Evolutionary conservation across 2,329 filamentous ascomycete species (phyloP).

Genomic region (Pseudogymnoascus sp.): DNA sequence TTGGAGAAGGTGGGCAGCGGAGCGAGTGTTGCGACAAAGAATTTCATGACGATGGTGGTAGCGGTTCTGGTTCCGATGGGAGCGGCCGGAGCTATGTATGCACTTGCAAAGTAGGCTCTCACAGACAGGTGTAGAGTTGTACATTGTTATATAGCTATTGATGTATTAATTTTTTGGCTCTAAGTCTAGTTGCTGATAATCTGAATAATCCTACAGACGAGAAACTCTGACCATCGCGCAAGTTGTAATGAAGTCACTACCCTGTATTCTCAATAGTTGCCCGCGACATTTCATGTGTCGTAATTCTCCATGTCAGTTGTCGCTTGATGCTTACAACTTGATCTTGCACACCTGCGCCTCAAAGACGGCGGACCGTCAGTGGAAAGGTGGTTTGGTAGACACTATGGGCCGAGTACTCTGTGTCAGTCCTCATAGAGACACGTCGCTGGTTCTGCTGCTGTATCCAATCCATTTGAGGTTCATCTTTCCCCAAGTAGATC

Average conservation of each 20-base stretch:
- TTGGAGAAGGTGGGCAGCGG: constrained; percentile 15
- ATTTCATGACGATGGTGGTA: neutral
- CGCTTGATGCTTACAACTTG: neutral
- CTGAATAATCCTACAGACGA: neutral
- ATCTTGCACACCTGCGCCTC: neutral
- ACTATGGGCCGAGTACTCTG: neutral
- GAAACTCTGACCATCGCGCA: neutral
- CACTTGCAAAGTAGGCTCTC: neutral
- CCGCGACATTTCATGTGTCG: neutral
- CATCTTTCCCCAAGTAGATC: neutral
- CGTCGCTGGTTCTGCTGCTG: neutral
- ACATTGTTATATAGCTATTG: constrained; percentile 3
- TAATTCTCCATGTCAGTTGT: neutral
- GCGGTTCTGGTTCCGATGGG: neutral
- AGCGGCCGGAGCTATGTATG: neutral
- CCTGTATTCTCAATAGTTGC: neutral
- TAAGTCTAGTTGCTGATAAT: neutral
- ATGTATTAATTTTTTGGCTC: neutral
- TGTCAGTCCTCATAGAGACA: no score
- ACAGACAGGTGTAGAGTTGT: neutral
- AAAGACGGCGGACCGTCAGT: no score
- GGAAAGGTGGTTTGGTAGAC: neutral
- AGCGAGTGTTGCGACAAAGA: neutral
- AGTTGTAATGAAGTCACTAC: neutral
- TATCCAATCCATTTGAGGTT: neutral